phyloP scores from a whole-genome alignment of 2,329 filamentous ascomycete species.

The Leptographium wingfieldii region DNA sequence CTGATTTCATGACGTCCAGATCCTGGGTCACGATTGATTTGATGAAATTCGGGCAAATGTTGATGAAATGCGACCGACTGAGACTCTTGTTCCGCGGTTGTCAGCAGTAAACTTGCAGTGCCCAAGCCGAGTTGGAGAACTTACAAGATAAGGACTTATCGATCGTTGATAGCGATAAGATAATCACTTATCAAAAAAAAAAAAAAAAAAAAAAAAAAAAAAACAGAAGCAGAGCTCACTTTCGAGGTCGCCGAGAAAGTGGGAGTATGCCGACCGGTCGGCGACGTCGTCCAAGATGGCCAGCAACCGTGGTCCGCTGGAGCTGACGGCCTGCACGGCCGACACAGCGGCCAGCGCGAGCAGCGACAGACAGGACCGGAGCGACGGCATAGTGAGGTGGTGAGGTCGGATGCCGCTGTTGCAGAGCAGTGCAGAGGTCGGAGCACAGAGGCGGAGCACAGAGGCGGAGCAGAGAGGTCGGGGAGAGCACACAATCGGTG shows the following conservation, averaged over 20 bases:
- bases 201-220: neutral
- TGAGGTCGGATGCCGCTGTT: too few species aligned
- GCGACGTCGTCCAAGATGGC: constrained; percentile 73
- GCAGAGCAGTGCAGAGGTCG: too few species aligned
- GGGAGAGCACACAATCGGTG: too few species aligned
- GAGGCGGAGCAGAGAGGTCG: too few species aligned
- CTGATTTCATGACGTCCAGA: constrained; percentile 26
- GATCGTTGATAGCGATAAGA: neutral
- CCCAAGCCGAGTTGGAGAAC: neutral
- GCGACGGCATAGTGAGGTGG: constrained; percentile 50
- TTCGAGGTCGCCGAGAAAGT: constrained; percentile 62
- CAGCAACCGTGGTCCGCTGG: constrained; percentile 65
- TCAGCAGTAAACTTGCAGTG: neutral
- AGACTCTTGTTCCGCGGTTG: neutral
- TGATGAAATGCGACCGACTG: constrained; percentile 3
- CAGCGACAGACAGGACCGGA: constrained; percentile 47
- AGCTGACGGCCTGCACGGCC: constrained; percentile 64
- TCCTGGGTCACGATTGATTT: neutral
- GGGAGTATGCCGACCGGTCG: constrained; percentile 72
- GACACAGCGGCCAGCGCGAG: constrained; percentile 54
- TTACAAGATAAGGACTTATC: neutral
- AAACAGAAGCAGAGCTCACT: constrained; percentile 29
- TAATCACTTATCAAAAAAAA: too few species aligned
- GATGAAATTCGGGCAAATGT: neutral
- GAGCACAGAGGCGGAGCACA: too few species aligned